Percentiles rank a stretch among this genome's conserved stretches.
phyloP scores from a whole-genome alignment of 148 eudicot species.

The Diospyros kaki region DNA sequence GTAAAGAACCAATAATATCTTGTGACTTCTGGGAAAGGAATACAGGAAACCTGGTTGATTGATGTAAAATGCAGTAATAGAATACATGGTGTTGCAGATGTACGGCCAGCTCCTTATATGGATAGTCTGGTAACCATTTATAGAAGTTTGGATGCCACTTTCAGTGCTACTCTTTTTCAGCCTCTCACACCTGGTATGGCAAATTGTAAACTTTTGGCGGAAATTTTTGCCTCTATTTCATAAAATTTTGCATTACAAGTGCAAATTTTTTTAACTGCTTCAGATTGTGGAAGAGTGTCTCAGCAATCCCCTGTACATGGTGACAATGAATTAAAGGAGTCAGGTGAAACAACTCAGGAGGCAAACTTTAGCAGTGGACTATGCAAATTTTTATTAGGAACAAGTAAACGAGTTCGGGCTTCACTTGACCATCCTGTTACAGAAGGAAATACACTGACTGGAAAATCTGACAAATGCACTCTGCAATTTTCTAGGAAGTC shows the following conservation, averaged over 20 bases:
- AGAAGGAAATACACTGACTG: conserved; percentile 3
- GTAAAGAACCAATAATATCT: not conserved
- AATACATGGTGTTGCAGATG: conserved; percentile 44
- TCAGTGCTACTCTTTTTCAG: conserved; percentile 40
- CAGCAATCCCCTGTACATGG: conserved; percentile 15
- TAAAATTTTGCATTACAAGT: not conserved
- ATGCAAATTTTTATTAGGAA: not conserved
- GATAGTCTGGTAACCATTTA: conserved; percentile 64
- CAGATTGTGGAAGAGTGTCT: conserved; percentile 27
- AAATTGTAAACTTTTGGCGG: not conserved
- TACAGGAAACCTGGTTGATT: not conserved
- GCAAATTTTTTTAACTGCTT: not conserved
- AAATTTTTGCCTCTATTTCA: not conserved
- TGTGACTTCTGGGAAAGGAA: not conserved
- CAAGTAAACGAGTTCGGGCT: conserved; percentile 24
- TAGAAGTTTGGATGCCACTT: conserved; percentile 57
- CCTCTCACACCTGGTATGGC: conserved; percentile 31
- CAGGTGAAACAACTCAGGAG: conserved; percentile 22
- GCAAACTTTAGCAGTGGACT: conserved; percentile 30
- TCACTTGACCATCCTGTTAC: conserved; percentile 11
- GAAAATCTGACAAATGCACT: conserved; percentile 16
- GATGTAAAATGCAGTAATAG: too few relatives aligned
- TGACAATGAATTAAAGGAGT: conserved; percentile 15
- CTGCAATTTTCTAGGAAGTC: not conserved
- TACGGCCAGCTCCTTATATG: conserved; percentile 63